Evolutionary conservation across 352 stramenopile genomes (phyloP), one percentile per base, ranked within the genome.

Genomic region (Phytophthora palmivora): DNA sequence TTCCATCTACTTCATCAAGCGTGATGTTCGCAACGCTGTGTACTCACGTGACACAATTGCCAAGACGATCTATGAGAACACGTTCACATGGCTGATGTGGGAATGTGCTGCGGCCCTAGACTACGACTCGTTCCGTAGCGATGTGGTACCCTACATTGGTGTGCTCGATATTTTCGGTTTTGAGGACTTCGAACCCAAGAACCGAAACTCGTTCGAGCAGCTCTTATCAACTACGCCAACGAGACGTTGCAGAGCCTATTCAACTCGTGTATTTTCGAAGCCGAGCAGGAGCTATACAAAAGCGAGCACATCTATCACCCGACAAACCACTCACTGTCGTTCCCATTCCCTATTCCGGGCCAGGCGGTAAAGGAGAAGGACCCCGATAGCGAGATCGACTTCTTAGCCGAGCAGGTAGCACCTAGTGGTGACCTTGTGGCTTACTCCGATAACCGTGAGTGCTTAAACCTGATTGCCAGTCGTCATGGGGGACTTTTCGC

Each of bases 131-230:
- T 79, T 85, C 47, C 84, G 86, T 26, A 88, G 78, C 46, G 84
- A 92, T 48, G 85, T 92, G 38, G 74, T 93, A 26, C 84, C 89
- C 30, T 91, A 96, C 81, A 96, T 97, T 57, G 89, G 88, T 14
- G 87, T 97, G 22, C 75, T 97, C 18, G 91, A 97, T 73, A 97
- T 97, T 44, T 97, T 97, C 58, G 91, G 91, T 14, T 97, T 97
- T 63, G 91, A 97, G 60, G 88, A 91, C 47, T 95, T 97, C 39
- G 76, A 94, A 55, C 76, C 82, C 6, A 98, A 88, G 67, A 92
- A 92, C 60, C 82, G 76, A 50, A 97, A 97, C 72, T 94, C 80
- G 41, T 97, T 97, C 46, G 91, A 97, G 69, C 91, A 97, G 62
- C 49, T 97, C 76, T 94, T 18, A 97, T 97, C 75, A 97, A 97